Conservation (phyloP, 2,329 filamentous ascomycete genomes). For the Lecanicillium sp. region DNA sequence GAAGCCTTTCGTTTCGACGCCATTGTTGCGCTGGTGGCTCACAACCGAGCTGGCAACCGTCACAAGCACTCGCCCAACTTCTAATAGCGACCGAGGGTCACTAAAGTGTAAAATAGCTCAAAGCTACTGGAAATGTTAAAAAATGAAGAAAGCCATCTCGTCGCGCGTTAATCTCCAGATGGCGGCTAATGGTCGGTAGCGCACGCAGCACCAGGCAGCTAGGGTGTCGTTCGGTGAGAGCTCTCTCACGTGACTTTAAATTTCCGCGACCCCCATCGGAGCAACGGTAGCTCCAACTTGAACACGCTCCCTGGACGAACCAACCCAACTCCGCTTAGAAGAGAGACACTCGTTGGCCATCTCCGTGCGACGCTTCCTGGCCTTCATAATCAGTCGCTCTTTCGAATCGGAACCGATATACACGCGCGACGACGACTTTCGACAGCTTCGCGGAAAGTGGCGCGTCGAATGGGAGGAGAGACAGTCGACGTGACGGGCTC, state of each 20-base stretch:
- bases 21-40: slow-evolving; percentile 45
- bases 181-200: slow-evolving; percentile 19
- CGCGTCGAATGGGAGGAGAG: slow-evolving; percentile 40
- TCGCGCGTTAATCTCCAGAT: neutral
- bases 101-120: too few species aligned
- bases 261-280: slow-evolving; percentile 26
- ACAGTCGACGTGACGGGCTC: slow-evolving; percentile 40
- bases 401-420: neutral
- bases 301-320: slow-evolving; percentile 16
- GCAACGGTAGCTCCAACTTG: slow-evolving; percentile 12
- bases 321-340: slow-evolving; percentile 9
- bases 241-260: slow-evolving; percentile 36
- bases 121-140: too few species aligned
- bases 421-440: too few species aligned
- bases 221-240: slow-evolving; percentile 7
- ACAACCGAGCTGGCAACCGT: neutral
- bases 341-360: neutral
- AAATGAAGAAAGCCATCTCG: neutral
- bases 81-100: neutral
- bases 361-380: neutral
- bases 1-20: slow-evolving; percentile 87
- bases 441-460: slow-evolving; percentile 1
- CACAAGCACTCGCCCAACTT: too few species aligned
- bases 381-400: neutral
- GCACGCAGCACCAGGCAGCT: neutral